A percentile compares a stretch with the other conserved stretches of the same genome.
Evolutionary conservation across 768 basidiomycete genomes (phyloP).

Genomic region (Lyophyllum atratum): DNA sequence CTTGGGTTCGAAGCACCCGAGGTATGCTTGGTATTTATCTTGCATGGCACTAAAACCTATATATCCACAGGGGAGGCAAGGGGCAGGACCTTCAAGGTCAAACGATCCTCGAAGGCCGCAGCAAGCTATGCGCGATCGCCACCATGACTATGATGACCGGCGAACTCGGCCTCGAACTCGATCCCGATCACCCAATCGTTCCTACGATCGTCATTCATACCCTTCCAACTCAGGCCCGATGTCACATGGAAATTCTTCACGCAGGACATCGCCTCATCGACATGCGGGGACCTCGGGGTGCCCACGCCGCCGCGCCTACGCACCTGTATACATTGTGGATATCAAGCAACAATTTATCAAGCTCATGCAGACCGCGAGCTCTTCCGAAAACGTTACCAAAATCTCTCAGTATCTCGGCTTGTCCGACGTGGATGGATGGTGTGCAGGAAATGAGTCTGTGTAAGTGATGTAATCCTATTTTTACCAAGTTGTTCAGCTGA

Average conservation of each 20-base stretch:
- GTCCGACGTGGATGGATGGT: conserved; percentile 35
- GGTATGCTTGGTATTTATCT: background rate
- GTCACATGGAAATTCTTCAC: background rate
- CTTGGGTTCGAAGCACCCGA: conserved; percentile 18
- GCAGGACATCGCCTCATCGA: background rate
- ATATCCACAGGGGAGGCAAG: background rate
- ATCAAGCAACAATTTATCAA: conserved; percentile 35
- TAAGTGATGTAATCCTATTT: conserved; percentile 22
- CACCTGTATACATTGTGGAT: conserved; percentile 43
- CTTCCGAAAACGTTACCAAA: conserved; percentile 20
- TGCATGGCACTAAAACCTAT: background rate
- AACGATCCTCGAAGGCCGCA: conserved; percentile 4
- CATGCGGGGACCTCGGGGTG: background rate
- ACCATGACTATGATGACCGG: conserved; percentile 7
- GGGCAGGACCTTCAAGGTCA: background rate
- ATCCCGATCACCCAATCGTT: conserved; percentile 22
- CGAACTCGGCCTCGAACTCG: conserved; percentile 16
- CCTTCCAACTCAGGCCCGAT: background rate
- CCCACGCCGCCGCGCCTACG: conserved; percentile 12
- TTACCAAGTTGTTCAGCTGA: background rate
- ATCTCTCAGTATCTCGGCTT: conserved; percentile 34
- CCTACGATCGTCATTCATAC: background rate
- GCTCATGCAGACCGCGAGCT: conserved; percentile 36
- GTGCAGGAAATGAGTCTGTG: conserved; percentile 56
- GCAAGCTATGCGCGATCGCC: background rate